Evolutionary conservation across 2,329 filamentous ascomycete species (phyloP).

Genomic region (Taxawa tesnikishii): DNA sequence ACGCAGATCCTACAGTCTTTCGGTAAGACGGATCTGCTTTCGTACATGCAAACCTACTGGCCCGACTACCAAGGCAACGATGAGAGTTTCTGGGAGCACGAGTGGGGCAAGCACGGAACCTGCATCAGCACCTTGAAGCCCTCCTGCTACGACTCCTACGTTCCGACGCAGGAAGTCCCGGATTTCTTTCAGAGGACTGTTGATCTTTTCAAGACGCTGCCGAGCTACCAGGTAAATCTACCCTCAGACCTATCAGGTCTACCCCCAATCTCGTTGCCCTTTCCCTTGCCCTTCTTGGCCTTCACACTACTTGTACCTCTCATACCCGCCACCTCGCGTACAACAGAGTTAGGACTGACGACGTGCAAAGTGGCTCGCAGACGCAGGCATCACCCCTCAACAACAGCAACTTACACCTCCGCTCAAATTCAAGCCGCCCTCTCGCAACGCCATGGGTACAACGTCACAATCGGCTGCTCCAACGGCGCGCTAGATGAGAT

Average conservation of each 20-base stretch:
- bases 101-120: constrained; percentile 16
- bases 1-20: constrained; percentile 10
- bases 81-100: constrained; percentile 11
- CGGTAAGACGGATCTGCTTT: constrained; percentile 10
- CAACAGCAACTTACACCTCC: constrained; percentile 42
- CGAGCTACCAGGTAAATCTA: constrained; percentile 11
- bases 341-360: too few relatives aligned
- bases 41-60: constrained; percentile 14
- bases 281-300: too few relatives aligned
- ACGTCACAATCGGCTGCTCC: constrained; percentile 47
- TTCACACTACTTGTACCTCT: not conserved
- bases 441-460: constrained; percentile 32
- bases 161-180: constrained; percentile 12
- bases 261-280: too few relatives aligned
- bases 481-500: constrained; percentile 35
- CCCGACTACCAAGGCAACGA: constrained; percentile 13
- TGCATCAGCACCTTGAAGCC: constrained; percentile 15
- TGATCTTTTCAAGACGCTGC: constrained; percentile 11
- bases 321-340: not conserved
- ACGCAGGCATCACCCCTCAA: constrained; percentile 46
- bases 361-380: constrained; percentile 36
- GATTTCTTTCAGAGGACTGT: constrained; percentile 13
- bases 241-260: too few relatives aligned
- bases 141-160: constrained; percentile 12
- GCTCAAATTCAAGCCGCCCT: constrained; percentile 45